phyloP scores from a whole-genome alignment of 305 asterid species.

The Fraxinus xanthoxyloides region DNA sequence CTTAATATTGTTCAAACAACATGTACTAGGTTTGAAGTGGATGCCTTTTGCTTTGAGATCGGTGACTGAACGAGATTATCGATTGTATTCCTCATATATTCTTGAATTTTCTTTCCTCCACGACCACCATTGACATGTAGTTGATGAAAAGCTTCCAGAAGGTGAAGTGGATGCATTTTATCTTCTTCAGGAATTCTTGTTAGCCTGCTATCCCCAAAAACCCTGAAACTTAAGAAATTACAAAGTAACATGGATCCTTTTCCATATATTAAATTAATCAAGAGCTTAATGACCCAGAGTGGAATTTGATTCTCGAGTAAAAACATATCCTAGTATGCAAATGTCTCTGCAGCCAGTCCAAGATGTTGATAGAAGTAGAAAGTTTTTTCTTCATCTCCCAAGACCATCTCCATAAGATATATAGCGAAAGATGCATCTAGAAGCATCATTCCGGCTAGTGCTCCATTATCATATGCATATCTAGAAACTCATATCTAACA shows the following conservation, averaged over 20 bases:
- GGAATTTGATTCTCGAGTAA: slow-evolving; percentile 41
- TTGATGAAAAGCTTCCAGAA: slow-evolving; percentile 12
- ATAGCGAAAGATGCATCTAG: slow-evolving; percentile 31
- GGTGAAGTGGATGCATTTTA: slow-evolving; percentile 23
- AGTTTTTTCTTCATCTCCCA: neutral
- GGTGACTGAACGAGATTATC: slow-evolving; percentile 16
- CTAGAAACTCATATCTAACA: slow-evolving; percentile 21
- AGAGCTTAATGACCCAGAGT: slow-evolving; percentile 18
- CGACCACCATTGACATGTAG: too few relatives aligned
- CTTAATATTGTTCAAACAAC: slow-evolving; percentile 14
- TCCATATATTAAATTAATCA: slow-evolving; percentile 8
- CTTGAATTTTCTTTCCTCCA: too few relatives aligned
- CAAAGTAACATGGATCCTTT: neutral
- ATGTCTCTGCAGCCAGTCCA: slow-evolving; percentile 10
- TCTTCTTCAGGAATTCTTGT: neutral
- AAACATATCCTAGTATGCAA: slow-evolving; percentile 20
- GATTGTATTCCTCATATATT: too few relatives aligned
- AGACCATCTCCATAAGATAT: neutral
- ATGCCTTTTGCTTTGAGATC: slow-evolving; percentile 42
- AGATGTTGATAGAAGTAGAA: neutral
- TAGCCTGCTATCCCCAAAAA: neutral
- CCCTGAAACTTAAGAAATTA: slow-evolving; percentile 9
- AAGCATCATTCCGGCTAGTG: slow-evolving; percentile 39
- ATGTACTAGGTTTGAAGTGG: slow-evolving; percentile 12
- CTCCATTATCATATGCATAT: slow-evolving; percentile 7